phyloP scores from a whole-genome alignment of 768 basidiomycete species.

The Collybia mongolica region DNA sequence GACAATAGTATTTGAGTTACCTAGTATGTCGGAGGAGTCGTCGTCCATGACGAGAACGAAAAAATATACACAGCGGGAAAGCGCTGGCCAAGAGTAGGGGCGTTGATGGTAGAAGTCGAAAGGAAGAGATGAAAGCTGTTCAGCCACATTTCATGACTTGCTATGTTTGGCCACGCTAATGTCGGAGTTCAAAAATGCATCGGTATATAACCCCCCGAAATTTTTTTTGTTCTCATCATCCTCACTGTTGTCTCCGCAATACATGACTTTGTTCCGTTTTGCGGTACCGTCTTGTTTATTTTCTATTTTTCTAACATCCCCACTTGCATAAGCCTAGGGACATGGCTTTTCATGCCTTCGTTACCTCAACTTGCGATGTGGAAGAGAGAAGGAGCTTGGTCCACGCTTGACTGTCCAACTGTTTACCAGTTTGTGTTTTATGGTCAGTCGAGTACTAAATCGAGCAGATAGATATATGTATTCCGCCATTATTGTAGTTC shows the following conservation, averaged over 20 bases:
- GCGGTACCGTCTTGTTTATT: conserved; percentile 3
- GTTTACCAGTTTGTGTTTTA: conserved; percentile 25
- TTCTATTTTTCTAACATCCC: conserved; percentile 20
- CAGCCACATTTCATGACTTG: conserved; percentile 19
- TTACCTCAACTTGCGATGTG: conserved; percentile 76
- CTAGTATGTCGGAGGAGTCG: conserved; percentile 74
- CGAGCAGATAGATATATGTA: conserved; percentile 40
- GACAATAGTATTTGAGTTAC: conserved; percentile 42
- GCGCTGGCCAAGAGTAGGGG: conserved; percentile 27
- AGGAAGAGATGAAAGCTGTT: conserved; percentile 22
- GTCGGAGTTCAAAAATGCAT: conserved; percentile 18
- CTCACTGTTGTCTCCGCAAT: conserved; percentile 2
- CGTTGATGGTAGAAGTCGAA: conserved; percentile 36
- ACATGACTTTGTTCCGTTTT: background rate
- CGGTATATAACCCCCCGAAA: conserved; percentile 4
- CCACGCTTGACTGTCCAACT: conserved; percentile 77
- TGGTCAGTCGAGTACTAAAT: conserved; percentile 84
- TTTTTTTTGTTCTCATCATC: conserved; percentile 3
- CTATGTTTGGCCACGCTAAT: conserved; percentile 33
- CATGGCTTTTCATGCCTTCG: conserved; percentile 74
- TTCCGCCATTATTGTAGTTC: too few relatives aligned
- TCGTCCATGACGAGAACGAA: conserved; percentile 48
- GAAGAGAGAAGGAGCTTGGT: conserved; percentile 60
- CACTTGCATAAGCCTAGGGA: conserved; percentile 77
- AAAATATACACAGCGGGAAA: conserved; percentile 21